phyloP scores from a whole-genome alignment of 2,329 filamentous ascomycete species.

The Arthroderma uncinatum region DNA sequence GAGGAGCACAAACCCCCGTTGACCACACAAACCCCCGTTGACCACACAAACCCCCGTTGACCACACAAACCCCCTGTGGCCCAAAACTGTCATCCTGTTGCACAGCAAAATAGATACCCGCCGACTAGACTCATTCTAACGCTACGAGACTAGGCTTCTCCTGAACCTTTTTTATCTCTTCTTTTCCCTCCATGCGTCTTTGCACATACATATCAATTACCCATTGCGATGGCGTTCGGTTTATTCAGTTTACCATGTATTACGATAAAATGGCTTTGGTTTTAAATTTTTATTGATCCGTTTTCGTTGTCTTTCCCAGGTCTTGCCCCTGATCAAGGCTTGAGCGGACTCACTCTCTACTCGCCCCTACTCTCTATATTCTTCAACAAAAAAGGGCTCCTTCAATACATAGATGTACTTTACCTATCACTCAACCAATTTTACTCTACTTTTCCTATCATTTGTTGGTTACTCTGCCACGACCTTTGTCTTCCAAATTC shows the following conservation, averaged over 20 bases:
- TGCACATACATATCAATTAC: not conserved
- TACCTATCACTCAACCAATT: not conserved
- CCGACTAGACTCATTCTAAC: not conserved
- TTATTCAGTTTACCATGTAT: not conserved
- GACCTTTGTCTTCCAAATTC: not conserved
- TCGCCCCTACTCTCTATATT: not conserved
- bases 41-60: no score
- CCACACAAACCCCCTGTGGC: no score
- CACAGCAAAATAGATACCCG: not conserved
- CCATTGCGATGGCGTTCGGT: not conserved
- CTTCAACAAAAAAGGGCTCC: not conserved
- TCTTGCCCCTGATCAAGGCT: not conserved
- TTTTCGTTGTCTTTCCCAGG: not conserved
- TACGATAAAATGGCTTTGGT: not conserved
- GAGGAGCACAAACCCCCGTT: conserved; percentile 6
- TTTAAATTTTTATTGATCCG: not conserved
- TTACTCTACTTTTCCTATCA: not conserved
- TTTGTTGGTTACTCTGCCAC: not conserved
- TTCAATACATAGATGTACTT: not conserved
- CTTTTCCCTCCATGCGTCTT: not conserved
- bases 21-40: not conserved
- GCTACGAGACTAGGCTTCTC: not conserved
- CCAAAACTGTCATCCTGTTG: no score
- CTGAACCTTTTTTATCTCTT: no score
- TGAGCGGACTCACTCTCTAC: not conserved